phyloP scores from a whole-genome alignment of 345 rosid species.

The Eucalyptus polyanthemos region DNA sequence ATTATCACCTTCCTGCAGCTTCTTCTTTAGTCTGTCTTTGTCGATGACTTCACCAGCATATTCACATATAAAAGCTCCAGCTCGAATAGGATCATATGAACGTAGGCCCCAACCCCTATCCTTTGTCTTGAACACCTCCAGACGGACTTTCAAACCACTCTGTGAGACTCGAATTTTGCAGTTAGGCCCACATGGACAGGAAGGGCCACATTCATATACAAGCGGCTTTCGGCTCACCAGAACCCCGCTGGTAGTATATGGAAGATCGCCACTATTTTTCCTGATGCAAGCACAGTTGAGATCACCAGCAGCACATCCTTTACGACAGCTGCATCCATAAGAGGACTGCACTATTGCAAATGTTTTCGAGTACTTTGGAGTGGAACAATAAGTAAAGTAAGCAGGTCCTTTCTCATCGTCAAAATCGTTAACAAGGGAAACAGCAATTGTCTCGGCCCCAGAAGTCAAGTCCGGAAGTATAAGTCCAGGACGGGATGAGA shows the following conservation, averaged over 20 bases:
- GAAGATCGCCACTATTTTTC: conserved; percentile 59
- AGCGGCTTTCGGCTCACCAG: conserved; percentile 51
- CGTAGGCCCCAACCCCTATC: conserved; percentile 93
- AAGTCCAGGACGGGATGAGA: conserved; percentile 35
- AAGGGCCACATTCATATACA: conserved; percentile 68
- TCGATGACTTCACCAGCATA: conserved; percentile 81
- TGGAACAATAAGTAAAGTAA: conserved; percentile 46
- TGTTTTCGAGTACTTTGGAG: conserved; percentile 35
- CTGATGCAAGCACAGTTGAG: conserved; percentile 56
- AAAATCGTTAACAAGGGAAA: conserved; percentile 80
- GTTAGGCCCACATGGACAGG: conserved; percentile 57
- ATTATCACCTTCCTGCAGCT: conserved; percentile 17
- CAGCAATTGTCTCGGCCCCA: conserved; percentile 62
- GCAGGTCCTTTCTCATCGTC: conserved; percentile 83
- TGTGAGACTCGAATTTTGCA: conserved; percentile 73
- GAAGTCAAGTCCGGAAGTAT: conserved; percentile 79
- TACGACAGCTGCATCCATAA: conserved; percentile 24
- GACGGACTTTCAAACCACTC: conserved; percentile 42
- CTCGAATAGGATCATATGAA: conserved; percentile 86
- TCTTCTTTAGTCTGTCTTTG: conserved; percentile 11
- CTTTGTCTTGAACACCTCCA: conserved; percentile 77
- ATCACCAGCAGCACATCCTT: conserved; percentile 56
- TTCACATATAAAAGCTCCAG: conserved; percentile 84
- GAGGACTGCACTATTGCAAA: conserved; percentile 12
- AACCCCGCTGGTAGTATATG: conserved; percentile 52